phyloP scores from a whole-genome alignment of 2,329 filamentous ascomycete genomes.

The Thelonectria blattea region DNA sequence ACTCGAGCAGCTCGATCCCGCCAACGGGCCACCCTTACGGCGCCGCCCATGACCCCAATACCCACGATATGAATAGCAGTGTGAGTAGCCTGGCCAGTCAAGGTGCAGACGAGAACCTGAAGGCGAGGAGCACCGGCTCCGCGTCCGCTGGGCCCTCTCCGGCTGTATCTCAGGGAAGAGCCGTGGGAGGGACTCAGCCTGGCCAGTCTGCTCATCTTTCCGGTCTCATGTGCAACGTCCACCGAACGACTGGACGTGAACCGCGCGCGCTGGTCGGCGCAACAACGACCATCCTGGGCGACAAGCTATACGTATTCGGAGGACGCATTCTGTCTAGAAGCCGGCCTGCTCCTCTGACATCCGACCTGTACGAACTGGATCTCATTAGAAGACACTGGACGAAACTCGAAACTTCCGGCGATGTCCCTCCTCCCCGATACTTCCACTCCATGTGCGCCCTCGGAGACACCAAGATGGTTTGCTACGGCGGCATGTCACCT shows the following conservation, averaged over 20 bases:
- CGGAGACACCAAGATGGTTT: constrained; percentile 95
- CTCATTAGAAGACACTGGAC: constrained; percentile 92
- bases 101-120: constrained; percentile 54
- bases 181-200: constrained; percentile 49
- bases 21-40: constrained; percentile 47
- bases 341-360: constrained; percentile 79
- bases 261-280: constrained; percentile 92
- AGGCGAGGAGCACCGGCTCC: constrained; percentile 59
- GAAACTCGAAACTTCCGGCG: constrained; percentile 82
- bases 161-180: constrained; percentile 48
- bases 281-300: constrained; percentile 91
- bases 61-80: constrained; percentile 51
- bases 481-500: constrained; percentile 98
- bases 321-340: constrained; percentile 86
- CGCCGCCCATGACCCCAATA: constrained; percentile 40
- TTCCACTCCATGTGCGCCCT: constrained; percentile 96
- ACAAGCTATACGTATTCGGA: constrained; percentile 97
- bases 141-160: constrained; percentile 64
- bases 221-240: constrained; percentile 73
- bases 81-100: constrained; percentile 56
- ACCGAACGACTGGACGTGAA: constrained; percentile 87
- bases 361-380: constrained; percentile 92
- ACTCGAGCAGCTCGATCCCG: constrained; percentile 47
- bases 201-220: constrained; percentile 65
- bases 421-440: constrained; percentile 89